These are phyloP conservation scores for Chlorella sp. DNA, from an alignment of 139 green algal genomes.

Conservation along the genomic window DNA sequence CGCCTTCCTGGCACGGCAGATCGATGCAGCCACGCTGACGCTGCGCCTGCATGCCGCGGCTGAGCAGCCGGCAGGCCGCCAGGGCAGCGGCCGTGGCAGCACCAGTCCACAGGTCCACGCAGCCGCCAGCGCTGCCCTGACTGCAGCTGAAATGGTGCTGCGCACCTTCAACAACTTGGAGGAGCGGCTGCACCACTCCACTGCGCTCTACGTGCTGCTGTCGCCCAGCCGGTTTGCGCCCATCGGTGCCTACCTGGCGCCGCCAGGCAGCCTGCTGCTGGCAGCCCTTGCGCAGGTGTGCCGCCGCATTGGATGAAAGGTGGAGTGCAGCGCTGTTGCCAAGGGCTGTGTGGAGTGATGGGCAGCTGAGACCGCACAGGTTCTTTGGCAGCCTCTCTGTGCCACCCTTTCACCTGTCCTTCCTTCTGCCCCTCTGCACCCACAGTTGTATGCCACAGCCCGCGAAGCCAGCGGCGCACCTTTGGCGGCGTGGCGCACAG, in stretches of 20 bases:
- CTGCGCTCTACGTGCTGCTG: conserved; percentile 77
- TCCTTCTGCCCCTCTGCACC: background rate
- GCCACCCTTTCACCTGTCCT: background rate
- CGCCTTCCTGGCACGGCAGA: background rate
- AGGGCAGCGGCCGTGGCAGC: no score
- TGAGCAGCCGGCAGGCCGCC: background rate
- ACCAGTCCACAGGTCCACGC: background rate
- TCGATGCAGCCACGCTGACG: conserved; percentile 21
- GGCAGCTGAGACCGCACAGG: no score
- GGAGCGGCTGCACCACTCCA: conserved; percentile 88
- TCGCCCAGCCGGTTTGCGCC: conserved; percentile 62
- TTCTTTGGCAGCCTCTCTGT: no score
- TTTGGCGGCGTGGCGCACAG: background rate
- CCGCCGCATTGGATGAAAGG: no score
- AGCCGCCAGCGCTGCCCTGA: background rate
- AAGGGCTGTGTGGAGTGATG: no score
- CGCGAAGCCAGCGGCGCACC: background rate
- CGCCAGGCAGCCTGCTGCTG: conserved; percentile 60
- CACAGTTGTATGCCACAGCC: background rate
- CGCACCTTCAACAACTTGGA: conserved; percentile 78
- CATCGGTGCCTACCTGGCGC: conserved; percentile 78
- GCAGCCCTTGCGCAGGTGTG: conserved; percentile 72
- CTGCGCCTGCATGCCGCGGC: conserved; percentile 1
- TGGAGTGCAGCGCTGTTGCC: no score
- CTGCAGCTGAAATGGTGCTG: background rate